Base-by-base conservation (phyloP, 352 stramenopile genomes). In the Pythium plurisporium region DNA sequence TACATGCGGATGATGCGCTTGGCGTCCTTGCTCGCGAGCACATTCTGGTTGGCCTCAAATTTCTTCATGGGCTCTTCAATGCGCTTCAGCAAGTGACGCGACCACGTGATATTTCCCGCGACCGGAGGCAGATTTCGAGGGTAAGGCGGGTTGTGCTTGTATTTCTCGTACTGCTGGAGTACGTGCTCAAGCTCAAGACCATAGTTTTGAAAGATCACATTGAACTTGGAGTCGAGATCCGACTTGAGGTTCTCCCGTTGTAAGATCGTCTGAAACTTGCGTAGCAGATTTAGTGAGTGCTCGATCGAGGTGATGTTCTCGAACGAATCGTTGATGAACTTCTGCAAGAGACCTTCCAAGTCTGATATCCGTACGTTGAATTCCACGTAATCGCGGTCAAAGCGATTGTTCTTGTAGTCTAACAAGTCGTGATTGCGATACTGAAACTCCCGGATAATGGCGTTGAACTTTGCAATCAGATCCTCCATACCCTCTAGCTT, bases 31-130 rank as follows among this genome's bases (percentile, higher is more conserved):
- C 87, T 97, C 1, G 93, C 92, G 19, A 99, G 72, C 2, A 99
- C 95, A 43, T 97, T 98, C 69, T 99, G 94, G 57, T 99, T 98
- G 17, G 83, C 95, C 73, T 99, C 96, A 60, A 99, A 99, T 56
- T 98, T 97, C 62, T 98, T 98, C 97, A 99, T 99, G 8, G 96
- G 96, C 63, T 98, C 95, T 80, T 99, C 97, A 56, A 99, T 99
- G 17, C 97, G 89, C 74, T 99, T 98, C 29, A 99, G 75, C 27
- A 99, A 63, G 65, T 99, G 96, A 10, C 96, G 87, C 0, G 87
- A 96, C 97, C 97, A 99, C 26, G 91, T 98, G 61, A 99, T 99
- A 59, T 99, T 99, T 8, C 97, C 97, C 7, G 95, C 96, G 6
- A 99, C 96, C 0, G 96, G 97, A 17, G 97, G 97, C 26, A 99